A percentile compares a stretch with the other conserved stretches of the same genome.
Conservation (phyloP, 495 filamentous ascomycete species). For the Articulospora tetracladia region DNA sequence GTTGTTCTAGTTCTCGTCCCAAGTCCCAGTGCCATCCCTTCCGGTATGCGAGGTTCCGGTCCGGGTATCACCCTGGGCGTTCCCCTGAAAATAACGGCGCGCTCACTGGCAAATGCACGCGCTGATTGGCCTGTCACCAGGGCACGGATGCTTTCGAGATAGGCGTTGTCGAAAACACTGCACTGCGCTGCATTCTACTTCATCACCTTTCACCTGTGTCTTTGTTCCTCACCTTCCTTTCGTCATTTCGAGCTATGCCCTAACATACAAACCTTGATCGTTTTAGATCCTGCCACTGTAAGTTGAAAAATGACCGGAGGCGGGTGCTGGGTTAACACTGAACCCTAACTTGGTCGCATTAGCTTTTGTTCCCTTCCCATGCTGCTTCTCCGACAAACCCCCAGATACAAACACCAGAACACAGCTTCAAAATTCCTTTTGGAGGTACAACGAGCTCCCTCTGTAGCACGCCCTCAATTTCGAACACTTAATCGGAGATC, state of each 20-base stretch:
- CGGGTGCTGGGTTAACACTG: background rate
- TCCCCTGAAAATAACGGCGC: background rate
- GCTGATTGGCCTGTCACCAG: background rate
- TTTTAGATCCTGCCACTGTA: constrained; percentile 17
- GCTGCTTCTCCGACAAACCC: constrained; percentile 1
- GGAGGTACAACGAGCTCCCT: constrained; percentile 1
- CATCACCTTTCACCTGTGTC: background rate
- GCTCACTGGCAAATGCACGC: background rate
- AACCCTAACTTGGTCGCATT: background rate
- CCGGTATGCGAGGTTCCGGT: background rate
- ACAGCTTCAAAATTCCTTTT: constrained; percentile 2
- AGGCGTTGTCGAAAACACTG: background rate
- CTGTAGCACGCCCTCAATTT: background rate
- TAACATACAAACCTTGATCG: constrained; percentile 1
- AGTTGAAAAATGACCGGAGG: background rate
- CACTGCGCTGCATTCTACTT: background rate
- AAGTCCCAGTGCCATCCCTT: background rate
- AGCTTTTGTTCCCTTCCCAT: constrained; percentile 17
- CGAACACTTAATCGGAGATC: background rate
- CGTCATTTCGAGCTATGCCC: background rate
- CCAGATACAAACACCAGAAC: background rate
- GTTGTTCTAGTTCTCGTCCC: too few relatives aligned
- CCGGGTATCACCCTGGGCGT: background rate
- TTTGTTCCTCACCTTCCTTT: background rate
- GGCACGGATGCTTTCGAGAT: background rate